phyloP scores from a whole-genome alignment of 2,329 filamentous ascomycete genomes.

The Hawksworthiomyces lignivorus region DNA sequence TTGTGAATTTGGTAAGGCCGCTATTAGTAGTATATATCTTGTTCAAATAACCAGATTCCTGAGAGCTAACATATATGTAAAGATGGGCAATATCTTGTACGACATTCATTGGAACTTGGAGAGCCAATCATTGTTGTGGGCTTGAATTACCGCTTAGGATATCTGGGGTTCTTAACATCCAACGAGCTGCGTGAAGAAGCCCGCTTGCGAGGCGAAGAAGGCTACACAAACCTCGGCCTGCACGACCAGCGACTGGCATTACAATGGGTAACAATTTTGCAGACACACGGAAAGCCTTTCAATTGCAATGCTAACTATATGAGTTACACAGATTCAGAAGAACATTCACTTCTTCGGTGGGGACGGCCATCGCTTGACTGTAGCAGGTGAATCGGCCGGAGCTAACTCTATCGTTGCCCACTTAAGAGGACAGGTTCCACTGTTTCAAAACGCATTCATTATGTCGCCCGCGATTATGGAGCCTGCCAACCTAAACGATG shows the following conservation, averaged over 20 bases:
- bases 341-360: slow-evolving; percentile 38
- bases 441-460: too few species aligned
- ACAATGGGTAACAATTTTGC: slow-evolving; percentile 32
- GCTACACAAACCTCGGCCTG: slow-evolving; percentile 25
- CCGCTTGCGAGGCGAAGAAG: background rate
- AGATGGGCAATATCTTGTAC: slow-evolving; percentile 1
- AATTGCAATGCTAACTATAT: too few species aligned
- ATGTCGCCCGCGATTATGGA: too few species aligned
- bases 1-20: background rate
- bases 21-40: too few species aligned
- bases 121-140: background rate
- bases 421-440: too few species aligned
- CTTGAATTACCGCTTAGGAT: background rate
- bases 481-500: too few species aligned
- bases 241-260: slow-evolving; percentile 33
- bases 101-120: background rate
- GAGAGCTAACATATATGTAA: too few species aligned
- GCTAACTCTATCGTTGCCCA: background rate
- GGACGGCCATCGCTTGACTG: slow-evolving; percentile 33
- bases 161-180: background rate
- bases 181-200: background rate
- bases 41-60: too few species aligned
- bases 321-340: slow-evolving; percentile 22
- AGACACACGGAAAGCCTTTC: background rate
- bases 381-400: slow-evolving; percentile 39